Evolutionary conservation across 2,329 filamentous ascomycete genomes (phyloP).

Genomic region (Fusarium sterilihyphosum): DNA sequence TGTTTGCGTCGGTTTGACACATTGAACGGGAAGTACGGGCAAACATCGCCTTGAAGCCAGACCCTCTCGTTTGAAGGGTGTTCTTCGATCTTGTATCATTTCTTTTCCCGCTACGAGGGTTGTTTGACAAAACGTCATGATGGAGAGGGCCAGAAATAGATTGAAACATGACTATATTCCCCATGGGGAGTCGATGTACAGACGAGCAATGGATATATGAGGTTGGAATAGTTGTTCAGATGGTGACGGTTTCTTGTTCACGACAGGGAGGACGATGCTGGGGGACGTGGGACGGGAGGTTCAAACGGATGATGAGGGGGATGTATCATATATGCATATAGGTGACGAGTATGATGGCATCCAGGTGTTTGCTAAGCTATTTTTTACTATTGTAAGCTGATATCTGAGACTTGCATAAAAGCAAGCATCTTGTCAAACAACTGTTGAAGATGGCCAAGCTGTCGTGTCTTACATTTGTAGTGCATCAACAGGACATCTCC

Average conservation of each 20-base stretch:
- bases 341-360: not conserved
- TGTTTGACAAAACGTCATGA: constrained; percentile 27
- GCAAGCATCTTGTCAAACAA: not conserved
- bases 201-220: not conserved
- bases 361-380: not conserved
- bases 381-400: not conserved
- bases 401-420: not conserved
- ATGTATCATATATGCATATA: not conserved
- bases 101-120: not conserved
- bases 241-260: constrained; percentile 27
- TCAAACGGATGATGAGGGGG: constrained; percentile 31
- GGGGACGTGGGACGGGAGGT: constrained; percentile 38
- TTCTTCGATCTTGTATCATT: constrained; percentile 4
- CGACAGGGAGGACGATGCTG: constrained; percentile 32
- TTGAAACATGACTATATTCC: constrained; percentile 19
- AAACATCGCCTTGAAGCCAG: constrained; percentile 1
- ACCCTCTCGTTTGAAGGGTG: constrained; percentile 14
- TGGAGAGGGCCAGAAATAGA: constrained; percentile 30
- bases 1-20: constrained; percentile 31
- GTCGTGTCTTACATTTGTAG: not conserved
- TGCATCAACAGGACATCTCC: not conserved
- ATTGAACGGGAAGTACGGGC: constrained; percentile 23
- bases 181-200: constrained; percentile 2
- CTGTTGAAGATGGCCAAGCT: not conserved
- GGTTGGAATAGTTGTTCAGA: not conserved